These are phyloP conservation scores for Neurospora crassa DNA, from an alignment of 2,329 filamentous ascomycete species.

Conservation along the genomic window DNA sequence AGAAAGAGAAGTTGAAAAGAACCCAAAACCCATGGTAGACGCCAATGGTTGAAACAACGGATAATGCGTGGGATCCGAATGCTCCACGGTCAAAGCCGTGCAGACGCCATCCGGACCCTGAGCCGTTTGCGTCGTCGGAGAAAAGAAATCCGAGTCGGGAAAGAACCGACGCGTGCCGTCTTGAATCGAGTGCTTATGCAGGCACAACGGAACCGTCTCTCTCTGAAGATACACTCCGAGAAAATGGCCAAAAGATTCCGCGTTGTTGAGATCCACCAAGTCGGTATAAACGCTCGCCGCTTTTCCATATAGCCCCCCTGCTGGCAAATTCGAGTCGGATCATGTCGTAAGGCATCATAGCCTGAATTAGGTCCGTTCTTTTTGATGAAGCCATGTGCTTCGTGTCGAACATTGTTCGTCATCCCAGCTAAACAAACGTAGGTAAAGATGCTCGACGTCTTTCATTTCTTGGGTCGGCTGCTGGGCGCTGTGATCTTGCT, in stretches of 20 bases:
- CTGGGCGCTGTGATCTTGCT: constrained; percentile 58
- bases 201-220: background rate
- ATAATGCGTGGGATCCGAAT: background rate
- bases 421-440: background rate
- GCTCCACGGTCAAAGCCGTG: background rate
- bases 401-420: background rate
- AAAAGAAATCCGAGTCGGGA: background rate
- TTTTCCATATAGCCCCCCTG: background rate
- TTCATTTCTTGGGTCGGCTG: constrained; percentile 45
- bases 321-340: background rate
- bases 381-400: background rate
- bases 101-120: background rate
- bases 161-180: background rate
- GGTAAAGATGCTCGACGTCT: background rate
- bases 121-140: background rate
- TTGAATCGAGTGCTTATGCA: background rate
- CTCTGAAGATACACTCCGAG: background rate
- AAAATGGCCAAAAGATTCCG: background rate
- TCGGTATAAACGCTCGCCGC: background rate
- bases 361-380: background rate
- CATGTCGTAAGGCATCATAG: background rate
- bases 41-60: background rate
- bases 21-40: background rate
- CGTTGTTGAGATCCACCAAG: background rate
- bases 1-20: background rate